phyloP scores from a whole-genome alignment of 2,329 filamentous ascomycete genomes.

The Exophiala mesophila region DNA sequence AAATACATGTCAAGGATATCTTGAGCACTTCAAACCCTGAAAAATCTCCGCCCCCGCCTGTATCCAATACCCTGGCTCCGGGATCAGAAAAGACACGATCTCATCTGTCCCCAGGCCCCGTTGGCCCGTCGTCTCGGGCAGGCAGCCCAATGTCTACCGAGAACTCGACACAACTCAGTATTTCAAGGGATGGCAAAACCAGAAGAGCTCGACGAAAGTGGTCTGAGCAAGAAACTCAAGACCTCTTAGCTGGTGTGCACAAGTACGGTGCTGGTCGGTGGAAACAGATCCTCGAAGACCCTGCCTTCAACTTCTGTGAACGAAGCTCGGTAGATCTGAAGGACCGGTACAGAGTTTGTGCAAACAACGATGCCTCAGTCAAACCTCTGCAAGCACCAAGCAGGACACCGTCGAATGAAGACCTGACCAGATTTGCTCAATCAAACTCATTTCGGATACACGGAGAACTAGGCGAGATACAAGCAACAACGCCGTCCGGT shows the following conservation, averaged over 20 bases:
- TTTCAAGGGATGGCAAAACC: slow-evolving; percentile 33
- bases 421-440: slow-evolving; percentile 10
- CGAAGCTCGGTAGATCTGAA: slow-evolving; percentile 60
- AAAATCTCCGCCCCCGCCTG: neutral
- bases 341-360: slow-evolving; percentile 55
- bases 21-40: slow-evolving; percentile 13
- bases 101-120: slow-evolving; percentile 1
- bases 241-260: slow-evolving; percentile 54
- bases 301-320: slow-evolving; percentile 51
- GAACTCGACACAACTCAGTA: slow-evolving; percentile 29
- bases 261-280: slow-evolving; percentile 60
- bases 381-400: slow-evolving; percentile 5
- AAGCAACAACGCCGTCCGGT: neutral
- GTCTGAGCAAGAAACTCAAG: slow-evolving; percentile 58
- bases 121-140: slow-evolving; percentile 4
- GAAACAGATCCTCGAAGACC: slow-evolving; percentile 57
- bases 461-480: slow-evolving; percentile 3
- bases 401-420: slow-evolving; percentile 6
- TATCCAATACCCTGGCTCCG: neutral
- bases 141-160: slow-evolving; percentile 10
- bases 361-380: slow-evolving; percentile 43
- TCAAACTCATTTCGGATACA: slow-evolving; percentile 25
- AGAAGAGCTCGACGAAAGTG: slow-evolving; percentile 50
- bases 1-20: slow-evolving; percentile 27
- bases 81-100: neutral